Evolutionary conservation across 2,329 filamentous ascomycete genomes (phyloP).

Genomic region (Aureobasidium leucospermi): DNA sequence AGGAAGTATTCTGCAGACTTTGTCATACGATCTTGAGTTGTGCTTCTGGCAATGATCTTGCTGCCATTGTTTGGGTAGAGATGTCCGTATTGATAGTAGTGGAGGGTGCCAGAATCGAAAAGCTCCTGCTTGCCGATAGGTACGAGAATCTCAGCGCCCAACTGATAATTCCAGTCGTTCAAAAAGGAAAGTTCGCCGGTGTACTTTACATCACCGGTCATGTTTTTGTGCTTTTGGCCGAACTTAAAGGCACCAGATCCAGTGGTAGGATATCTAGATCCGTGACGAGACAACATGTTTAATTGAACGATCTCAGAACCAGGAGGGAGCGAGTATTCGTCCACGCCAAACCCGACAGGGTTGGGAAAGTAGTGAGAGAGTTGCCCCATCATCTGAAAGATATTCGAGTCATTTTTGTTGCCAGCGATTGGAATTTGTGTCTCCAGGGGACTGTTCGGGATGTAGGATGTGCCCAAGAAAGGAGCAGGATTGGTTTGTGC

Average conservation of each 20-base stretch:
- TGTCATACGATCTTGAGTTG: slow-evolving; percentile 70
- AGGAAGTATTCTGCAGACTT: slow-evolving; percentile 72
- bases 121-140: slow-evolving; percentile 66
- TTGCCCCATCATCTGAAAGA: slow-evolving; percentile 64
- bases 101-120: slow-evolving; percentile 62
- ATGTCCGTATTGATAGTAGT: slow-evolving; percentile 65
- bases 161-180: slow-evolving; percentile 59
- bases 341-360: slow-evolving; percentile 61
- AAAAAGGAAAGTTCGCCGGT: slow-evolving; percentile 57
- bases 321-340: slow-evolving; percentile 60
- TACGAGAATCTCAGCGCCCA: slow-evolving; percentile 65
- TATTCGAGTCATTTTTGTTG: slow-evolving; percentile 51
- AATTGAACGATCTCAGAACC: slow-evolving; percentile 64
- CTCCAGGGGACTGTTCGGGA: slow-evolving; percentile 63
- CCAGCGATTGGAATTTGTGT: slow-evolving; percentile 62
- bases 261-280: slow-evolving; percentile 63
- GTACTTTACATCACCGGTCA: slow-evolving; percentile 48
- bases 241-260: slow-evolving; percentile 49
- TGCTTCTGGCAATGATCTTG: slow-evolving; percentile 67
- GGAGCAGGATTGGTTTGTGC: slow-evolving; percentile 63
- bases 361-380: slow-evolving; percentile 64
- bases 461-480: slow-evolving; percentile 53
- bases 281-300: slow-evolving; percentile 66
- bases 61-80: slow-evolving; percentile 61
- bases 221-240: slow-evolving; percentile 51